These are phyloP conservation scores for Cinchona pubescens DNA, from an alignment of 257 asterid genomes.

Conservation along the genomic window DNA sequence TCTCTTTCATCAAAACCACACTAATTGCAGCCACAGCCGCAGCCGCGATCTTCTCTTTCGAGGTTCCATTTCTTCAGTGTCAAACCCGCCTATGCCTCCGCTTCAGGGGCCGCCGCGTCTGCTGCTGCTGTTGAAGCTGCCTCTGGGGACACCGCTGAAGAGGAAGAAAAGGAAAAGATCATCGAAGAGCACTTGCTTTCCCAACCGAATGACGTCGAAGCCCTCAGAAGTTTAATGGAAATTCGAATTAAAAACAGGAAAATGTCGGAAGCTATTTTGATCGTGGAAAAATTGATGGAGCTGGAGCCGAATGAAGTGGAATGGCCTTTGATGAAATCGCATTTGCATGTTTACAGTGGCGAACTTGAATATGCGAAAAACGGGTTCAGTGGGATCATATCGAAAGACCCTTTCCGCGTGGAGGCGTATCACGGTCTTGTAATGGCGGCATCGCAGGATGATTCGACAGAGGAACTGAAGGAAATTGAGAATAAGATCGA, in stretches of 20 bases:
- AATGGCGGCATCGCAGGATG: constrained; percentile 64
- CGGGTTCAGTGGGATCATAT: constrained; percentile 57
- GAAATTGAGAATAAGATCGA: constrained; percentile 43
- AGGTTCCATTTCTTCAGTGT: constrained; percentile 6
- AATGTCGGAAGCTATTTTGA: constrained; percentile 55
- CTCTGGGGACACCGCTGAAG: constrained; percentile 24
- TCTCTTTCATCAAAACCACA: constrained; percentile 23
- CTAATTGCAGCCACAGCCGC: constrained; percentile 32
- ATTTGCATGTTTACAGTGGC: constrained; percentile 51
- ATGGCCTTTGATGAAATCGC: constrained; percentile 87
- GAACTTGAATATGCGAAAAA: constrained; percentile 55
- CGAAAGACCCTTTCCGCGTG: constrained; percentile 64
- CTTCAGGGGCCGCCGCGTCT: constrained; percentile 7
- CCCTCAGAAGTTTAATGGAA: constrained; percentile 63
- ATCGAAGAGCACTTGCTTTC: constrained; percentile 48
- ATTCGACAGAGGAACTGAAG: constrained; percentile 42
- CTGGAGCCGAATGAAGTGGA: constrained; percentile 71
- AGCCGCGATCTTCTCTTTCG: constrained; percentile 26
- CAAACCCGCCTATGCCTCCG: constrained; percentile 28
- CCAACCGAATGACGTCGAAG: constrained; percentile 52
- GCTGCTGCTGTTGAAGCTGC: constrained; percentile 27
- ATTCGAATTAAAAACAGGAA: constrained; percentile 52
- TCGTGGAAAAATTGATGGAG: constrained; percentile 50
- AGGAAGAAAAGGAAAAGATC: constrained; percentile 47
- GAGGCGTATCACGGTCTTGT: constrained; percentile 94